phyloP scores from a whole-genome alignment of 257 asterid species.

The Solanum bukasovii region DNA sequence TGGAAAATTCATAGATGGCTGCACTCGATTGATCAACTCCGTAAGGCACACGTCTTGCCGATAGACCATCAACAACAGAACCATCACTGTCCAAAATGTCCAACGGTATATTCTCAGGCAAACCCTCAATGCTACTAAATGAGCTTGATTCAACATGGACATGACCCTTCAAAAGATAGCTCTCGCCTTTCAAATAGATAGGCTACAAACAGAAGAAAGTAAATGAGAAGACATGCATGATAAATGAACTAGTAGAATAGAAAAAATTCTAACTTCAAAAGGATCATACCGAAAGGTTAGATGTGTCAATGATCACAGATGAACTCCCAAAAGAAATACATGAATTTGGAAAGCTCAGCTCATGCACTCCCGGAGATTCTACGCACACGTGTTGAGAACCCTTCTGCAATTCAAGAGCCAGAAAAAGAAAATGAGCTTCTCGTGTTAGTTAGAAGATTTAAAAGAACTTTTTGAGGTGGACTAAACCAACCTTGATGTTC shows the following conservation, averaged over 20 bases:
- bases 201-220: conserved; percentile 48
- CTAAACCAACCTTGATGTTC: conserved; percentile 56
- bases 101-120: conserved; percentile 53
- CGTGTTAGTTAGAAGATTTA: not conserved
- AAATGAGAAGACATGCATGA: conserved; percentile 1
- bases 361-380: conserved; percentile 83
- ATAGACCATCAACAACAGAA: conserved; percentile 38
- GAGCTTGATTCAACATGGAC: conserved; percentile 41
- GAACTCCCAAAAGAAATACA: conserved; percentile 83
- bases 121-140: conserved; percentile 9
- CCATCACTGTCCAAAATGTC: conserved; percentile 50
- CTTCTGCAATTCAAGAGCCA: conserved; percentile 50
- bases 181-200: conserved; percentile 72
- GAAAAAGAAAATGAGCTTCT: conserved; percentile 11
- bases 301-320: conserved; percentile 55
- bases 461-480: not conserved
- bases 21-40: conserved; percentile 33
- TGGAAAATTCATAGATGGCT: conserved; percentile 55
- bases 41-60: conserved; percentile 30
- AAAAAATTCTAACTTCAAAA: not conserved
- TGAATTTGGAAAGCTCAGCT: conserved; percentile 69
- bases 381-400: conserved; percentile 74
- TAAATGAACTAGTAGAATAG: not conserved
- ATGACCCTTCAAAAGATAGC: conserved; percentile 71
- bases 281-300: conserved; percentile 45